Evolutionary conservation across 2,329 filamentous ascomycete genomes (phyloP).

Genomic region (Claviceps humidiphila): DNA sequence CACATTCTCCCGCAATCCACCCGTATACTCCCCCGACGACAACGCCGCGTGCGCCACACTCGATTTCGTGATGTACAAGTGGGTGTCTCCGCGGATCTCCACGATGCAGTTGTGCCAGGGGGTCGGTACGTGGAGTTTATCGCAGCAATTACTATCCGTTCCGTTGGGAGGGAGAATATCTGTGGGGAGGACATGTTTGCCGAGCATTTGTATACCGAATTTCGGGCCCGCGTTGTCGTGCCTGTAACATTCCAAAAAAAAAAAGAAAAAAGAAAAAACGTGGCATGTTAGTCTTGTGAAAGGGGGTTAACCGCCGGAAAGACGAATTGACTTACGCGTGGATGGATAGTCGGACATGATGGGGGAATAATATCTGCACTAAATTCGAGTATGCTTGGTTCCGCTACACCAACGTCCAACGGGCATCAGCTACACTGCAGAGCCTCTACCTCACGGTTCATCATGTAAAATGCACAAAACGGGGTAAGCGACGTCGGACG

Average conservation of each 20-base stretch:
- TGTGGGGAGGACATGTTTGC: conserved; percentile 18
- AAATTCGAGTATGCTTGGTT: conserved; percentile 36
- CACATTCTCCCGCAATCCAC: background rate
- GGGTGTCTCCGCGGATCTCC: conserved; percentile 10
- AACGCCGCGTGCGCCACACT: conserved; percentile 9
- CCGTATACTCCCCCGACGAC: conserved; percentile 1
- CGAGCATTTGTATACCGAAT: conserved; percentile 27
- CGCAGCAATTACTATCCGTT: conserved; percentile 8
- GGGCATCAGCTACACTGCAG: too few relatives aligned
- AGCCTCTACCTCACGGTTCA: too few relatives aligned
- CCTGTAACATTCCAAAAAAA: background rate
- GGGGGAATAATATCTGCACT: conserved; percentile 30
- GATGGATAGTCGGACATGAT: conserved; percentile 32
- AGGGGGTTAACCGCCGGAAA: too few relatives aligned
- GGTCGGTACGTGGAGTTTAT: conserved; percentile 23
- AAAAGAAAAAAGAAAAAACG: background rate
- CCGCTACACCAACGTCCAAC: conserved; percentile 11
- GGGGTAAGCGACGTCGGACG: background rate
- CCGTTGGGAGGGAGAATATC: conserved; percentile 17
- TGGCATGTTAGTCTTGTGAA: too few relatives aligned
- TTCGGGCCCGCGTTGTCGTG: conserved; percentile 28
- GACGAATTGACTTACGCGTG: conserved; percentile 22
- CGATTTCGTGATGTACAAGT: conserved; percentile 12
- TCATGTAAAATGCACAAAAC: too few relatives aligned
- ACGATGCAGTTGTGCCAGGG: conserved; percentile 31